phyloP scores from a whole-genome alignment of 2,329 filamentous ascomycete species.

The Uncinocarpus reesii region DNA sequence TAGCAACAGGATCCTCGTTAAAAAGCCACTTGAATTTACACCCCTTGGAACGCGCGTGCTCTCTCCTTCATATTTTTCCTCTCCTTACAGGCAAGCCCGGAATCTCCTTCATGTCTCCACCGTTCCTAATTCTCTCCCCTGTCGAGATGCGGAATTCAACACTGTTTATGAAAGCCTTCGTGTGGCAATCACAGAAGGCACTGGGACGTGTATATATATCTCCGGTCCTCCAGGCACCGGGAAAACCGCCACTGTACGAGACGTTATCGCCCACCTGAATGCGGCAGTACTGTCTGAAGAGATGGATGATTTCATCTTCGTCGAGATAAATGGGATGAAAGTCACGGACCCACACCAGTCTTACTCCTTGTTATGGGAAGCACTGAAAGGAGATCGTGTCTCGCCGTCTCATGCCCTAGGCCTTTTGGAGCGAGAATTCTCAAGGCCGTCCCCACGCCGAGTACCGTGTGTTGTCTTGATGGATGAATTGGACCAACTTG shows the following conservation, averaged over 20 bases:
- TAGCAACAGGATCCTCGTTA: slow-evolving; percentile 51
- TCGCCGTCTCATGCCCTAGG: slow-evolving; percentile 85
- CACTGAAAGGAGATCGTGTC: slow-evolving; percentile 82
- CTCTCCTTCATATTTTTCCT: slow-evolving; percentile 62
- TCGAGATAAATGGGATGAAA: slow-evolving; percentile 99
- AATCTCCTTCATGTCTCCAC: slow-evolving; percentile 81
- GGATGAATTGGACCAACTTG: slow-evolving; percentile 96
- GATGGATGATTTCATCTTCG: slow-evolving; percentile 95
- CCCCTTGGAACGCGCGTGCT: slow-evolving; percentile 82
- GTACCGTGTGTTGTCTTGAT: slow-evolving; percentile 95
- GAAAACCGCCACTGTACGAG: slow-evolving; percentile 92
- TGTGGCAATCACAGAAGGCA: slow-evolving; percentile 84
- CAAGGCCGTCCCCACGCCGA: slow-evolving; percentile 74
- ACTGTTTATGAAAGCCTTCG: slow-evolving; percentile 90
- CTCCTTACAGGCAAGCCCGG: slow-evolving; percentile 84
- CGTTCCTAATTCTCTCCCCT: slow-evolving; percentile 79
- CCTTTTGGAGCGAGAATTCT: slow-evolving; percentile 85
- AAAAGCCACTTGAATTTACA: slow-evolving; percentile 89
- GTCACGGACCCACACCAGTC: slow-evolving; percentile 96
- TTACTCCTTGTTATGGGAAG: slow-evolving; percentile 91
- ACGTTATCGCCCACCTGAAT: slow-evolving; percentile 83
- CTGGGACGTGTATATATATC: slow-evolving; percentile 95
- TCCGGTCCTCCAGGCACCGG: slow-evolving; percentile 97
- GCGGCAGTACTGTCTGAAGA: slow-evolving; percentile 81
- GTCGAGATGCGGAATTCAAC: slow-evolving; percentile 82